phyloP scores from a whole-genome alignment of 73 alveolate genomes.

The Paraurostyla sp. region DNA sequence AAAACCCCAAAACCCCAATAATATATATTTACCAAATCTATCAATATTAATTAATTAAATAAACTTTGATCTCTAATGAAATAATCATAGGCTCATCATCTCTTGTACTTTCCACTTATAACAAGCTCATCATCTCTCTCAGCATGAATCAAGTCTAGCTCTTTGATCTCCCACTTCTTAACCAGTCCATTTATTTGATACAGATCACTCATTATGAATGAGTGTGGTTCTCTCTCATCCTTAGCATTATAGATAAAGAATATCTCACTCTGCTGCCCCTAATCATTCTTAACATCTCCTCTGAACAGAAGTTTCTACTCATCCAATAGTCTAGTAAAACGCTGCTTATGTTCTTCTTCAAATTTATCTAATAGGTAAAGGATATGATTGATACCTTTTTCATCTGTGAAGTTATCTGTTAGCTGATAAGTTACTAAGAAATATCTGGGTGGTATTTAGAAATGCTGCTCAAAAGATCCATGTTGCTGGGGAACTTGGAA shows the following conservation, averaged over 20 bases:
- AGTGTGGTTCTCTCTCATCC: slow-evolving; percentile 68
- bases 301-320: slow-evolving; percentile 35
- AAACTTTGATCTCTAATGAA: background rate
- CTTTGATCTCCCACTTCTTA: slow-evolving; percentile 56
- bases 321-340: background rate
- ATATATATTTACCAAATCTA: background rate
- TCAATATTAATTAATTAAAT: background rate
- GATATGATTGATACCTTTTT: background rate
- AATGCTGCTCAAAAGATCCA: slow-evolving; percentile 57
- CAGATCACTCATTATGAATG: slow-evolving; percentile 35
- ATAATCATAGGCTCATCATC: background rate
- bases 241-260: slow-evolving; percentile 36
- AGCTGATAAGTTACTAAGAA: slow-evolving; percentile 49
- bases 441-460: slow-evolving; percentile 68
- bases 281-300: background rate
- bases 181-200: slow-evolving; percentile 45
- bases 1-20: too few relatives aligned
- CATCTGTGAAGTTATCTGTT: background rate
- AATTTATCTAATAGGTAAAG: background rate
- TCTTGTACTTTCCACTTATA: slow-evolving; percentile 50
- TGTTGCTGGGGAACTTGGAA: background rate
- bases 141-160: slow-evolving; percentile 64
- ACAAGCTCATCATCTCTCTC: slow-evolving; percentile 71
- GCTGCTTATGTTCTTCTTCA: background rate
- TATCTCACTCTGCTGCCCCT: background rate